A percentile compares a stretch with the other conserved stretches of the same genome.
Evolutionary conservation across 352 stramenopile species (phyloP).

Genomic region (Pythium dissotocum): DNA sequence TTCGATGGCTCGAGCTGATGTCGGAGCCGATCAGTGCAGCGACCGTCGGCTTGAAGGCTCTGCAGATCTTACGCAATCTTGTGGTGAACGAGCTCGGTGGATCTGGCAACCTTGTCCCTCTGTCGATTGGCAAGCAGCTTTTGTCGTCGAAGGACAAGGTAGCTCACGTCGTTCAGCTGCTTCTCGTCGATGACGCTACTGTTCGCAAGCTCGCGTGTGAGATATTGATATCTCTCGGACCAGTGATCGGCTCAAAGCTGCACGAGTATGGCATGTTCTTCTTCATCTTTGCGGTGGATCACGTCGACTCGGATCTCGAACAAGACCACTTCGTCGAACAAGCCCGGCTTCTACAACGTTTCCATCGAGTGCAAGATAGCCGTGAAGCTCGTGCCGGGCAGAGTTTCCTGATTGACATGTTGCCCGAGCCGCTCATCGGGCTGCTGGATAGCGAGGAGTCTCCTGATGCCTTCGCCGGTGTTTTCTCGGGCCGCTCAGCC

Average conservation of each 20-base stretch:
- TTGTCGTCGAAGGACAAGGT: conserved; percentile 50
- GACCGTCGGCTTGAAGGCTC: conserved; percentile 41
- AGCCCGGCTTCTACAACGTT: conserved; percentile 55
- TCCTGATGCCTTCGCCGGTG: conserved; percentile 61
- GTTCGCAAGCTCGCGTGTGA: conserved; percentile 58
- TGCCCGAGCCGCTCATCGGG: conserved; percentile 71
- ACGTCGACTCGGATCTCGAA: conserved; percentile 29
- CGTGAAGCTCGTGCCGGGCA: conserved; percentile 46
- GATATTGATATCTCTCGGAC: conserved; percentile 57
- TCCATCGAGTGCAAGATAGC: conserved; percentile 63
- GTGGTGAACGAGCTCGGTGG: conserved; percentile 50
- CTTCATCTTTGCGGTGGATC: conserved; percentile 56
- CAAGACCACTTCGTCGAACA: conserved; percentile 54
- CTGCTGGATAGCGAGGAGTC: conserved; percentile 61
- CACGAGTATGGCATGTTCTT: conserved; percentile 70
- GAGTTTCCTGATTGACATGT: conserved; percentile 68
- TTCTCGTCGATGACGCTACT: conserved; percentile 58
- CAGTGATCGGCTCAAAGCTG: conserved; percentile 48
- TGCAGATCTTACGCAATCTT: conserved; percentile 67
- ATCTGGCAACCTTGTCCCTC: conserved; percentile 44
- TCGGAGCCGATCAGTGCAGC: conserved; percentile 57
- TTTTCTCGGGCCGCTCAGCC: conserved; percentile 52
- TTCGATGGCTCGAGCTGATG: conserved; percentile 82
- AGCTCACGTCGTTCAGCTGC: conserved; percentile 59
- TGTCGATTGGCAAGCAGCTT: conserved; percentile 57